Evolutionary conservation across 208 protist species (phyloP).

Genomic region (Crithidia thermophila): DNA sequence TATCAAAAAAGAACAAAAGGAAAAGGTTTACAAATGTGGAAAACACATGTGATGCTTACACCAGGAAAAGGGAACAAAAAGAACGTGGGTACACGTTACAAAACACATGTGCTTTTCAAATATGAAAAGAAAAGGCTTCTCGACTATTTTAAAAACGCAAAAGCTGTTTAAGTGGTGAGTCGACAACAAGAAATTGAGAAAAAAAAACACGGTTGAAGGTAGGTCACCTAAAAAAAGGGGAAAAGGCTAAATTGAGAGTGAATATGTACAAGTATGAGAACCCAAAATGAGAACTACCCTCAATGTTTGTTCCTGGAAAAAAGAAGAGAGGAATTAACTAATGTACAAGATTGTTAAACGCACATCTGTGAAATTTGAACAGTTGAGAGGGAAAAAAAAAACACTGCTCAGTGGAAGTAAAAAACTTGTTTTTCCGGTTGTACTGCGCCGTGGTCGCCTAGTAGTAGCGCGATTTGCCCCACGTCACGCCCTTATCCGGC

Average conservation of each 20-base stretch:
- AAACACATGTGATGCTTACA: no score
- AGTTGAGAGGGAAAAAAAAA: no score
- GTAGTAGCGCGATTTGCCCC: slow-evolving; percentile 73
- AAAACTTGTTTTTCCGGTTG: not conserved
- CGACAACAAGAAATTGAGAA: no score
- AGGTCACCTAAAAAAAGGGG: not conserved
- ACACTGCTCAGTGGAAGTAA: no score
- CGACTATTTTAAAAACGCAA: no score
- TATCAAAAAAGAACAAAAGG: not conserved
- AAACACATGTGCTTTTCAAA: no score
- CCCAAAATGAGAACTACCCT: not conserved
- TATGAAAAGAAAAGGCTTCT: no score
- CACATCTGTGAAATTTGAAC: no score
- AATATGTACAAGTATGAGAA: slow-evolving; percentile 11
- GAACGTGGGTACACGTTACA: no score
- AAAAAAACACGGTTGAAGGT: no score
- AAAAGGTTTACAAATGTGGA: not conserved
- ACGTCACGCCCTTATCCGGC: slow-evolving; percentile 64
- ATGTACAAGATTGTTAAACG: not conserved
- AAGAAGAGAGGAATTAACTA: not conserved
- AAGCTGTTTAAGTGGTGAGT: no score
- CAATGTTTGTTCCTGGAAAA: not conserved
- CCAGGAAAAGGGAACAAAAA: no score
- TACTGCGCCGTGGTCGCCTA: not conserved
- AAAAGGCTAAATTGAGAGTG: not conserved